phyloP scores from a whole-genome alignment of 164 flowering plant genomes.

The Nymphaea colorata region DNA sequence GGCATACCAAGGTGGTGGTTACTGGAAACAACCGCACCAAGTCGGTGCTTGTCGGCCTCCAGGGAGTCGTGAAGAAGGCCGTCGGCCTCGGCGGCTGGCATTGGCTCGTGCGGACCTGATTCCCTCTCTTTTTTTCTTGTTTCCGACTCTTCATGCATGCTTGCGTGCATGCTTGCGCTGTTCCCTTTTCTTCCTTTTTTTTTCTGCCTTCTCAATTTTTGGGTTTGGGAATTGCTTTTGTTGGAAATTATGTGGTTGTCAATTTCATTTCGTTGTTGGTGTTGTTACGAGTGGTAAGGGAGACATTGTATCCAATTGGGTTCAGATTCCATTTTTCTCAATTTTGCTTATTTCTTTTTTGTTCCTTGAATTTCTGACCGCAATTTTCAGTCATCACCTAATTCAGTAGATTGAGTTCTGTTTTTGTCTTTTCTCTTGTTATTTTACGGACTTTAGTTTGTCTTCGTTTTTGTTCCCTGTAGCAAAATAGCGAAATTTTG shows the following conservation, averaged over 20 bases:
- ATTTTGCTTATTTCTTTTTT: too few species aligned
- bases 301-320: background rate
- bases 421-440: too few species aligned
- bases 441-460: too few species aligned
- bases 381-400: too few species aligned
- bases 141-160: background rate
- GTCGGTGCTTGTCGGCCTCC: conserved; percentile 69
- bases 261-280: too few species aligned
- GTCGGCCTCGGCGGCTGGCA: conserved; percentile 88
- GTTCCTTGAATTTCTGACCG: too few species aligned
- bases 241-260: too few species aligned
- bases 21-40: conserved; percentile 76
- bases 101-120: conserved; percentile 45
- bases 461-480: too few species aligned
- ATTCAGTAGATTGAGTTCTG: too few species aligned
- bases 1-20: conserved; percentile 71
- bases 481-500: too few species aligned
- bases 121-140: background rate
- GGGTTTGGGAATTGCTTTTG: background rate
- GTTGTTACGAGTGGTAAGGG: background rate
- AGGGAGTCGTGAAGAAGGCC: conserved; percentile 76
- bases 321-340: background rate
- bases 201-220: background rate
- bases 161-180: background rate
- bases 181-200: background rate